Evolutionary conservation across 2,329 filamentous ascomycete genomes (phyloP), one percentile per base, ranked within the genome.

Genomic region (Alternaria longipes): DNA sequence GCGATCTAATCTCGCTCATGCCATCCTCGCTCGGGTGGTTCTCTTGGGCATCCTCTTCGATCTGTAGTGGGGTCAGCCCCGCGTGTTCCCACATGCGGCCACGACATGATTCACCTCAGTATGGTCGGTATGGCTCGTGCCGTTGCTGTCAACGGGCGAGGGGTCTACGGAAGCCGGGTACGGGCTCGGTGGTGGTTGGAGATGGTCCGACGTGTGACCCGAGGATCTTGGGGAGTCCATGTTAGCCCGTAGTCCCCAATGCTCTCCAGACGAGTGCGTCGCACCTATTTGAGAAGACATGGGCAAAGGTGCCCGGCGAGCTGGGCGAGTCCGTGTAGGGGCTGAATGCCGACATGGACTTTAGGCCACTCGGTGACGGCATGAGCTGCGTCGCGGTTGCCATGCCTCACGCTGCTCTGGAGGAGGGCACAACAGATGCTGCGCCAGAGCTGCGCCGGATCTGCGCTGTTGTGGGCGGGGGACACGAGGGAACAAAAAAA

Each of bases 121-220:
- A 45, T 87, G 89, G 72, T 95, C 92, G 9, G 92, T 94, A 40
- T 87, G 89, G 71, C 90, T 91, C 24, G 92, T 95, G 60, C 91
- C 91, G 75, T 91, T 94, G 40, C 92, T 95, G 52, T 93, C 93
- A 24, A 94, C 91, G 8, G 92, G 92, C 18, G 92, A 94, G 9
- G 92, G 92, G 41, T 92, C 91, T 54, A 93, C 90, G 67, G 63
- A 90, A 84, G 79, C 88, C 85, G 75, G 86, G 78, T 83, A 90
- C 30, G 82, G 83, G 64, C 81, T 83, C 16, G 80, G 78, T 38
- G 81, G 82, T 41, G 81, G 82, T 45, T 80, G 74, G 53, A 84
- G 79, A 68, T 82, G 81, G 71, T 83, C 82, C 59, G 76, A 79
- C n/a, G 73, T 71, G 80, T 83, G 75, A 42, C 34, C 52, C 58